Conservation (phyloP, 805 yeast species). For the Yamadazyma olivae region DNA sequence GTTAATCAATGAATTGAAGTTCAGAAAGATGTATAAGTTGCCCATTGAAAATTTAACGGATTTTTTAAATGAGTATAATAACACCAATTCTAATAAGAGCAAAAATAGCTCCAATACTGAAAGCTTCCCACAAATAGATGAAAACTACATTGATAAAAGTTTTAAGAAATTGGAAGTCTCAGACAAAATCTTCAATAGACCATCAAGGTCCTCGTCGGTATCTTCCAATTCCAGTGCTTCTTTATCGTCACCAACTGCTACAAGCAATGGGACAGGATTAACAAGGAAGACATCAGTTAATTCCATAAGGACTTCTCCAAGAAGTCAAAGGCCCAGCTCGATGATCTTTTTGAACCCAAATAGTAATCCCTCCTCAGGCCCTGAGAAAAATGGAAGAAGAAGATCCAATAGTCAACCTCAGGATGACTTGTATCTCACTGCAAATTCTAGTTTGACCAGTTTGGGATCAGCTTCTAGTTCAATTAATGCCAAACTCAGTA, state of each 20-base stretch:
- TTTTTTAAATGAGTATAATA: background rate
- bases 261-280: slow-evolving; percentile 4
- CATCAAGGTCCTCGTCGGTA: slow-evolving; percentile 27
- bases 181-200: slow-evolving; percentile 3
- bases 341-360: slow-evolving; percentile 19
- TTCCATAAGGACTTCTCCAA: slow-evolving; percentile 12
- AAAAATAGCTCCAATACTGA: background rate
- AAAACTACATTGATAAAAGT: slow-evolving; percentile 7
- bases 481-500: background rate
- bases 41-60: slow-evolving; percentile 1
- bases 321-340: slow-evolving; percentile 22
- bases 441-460: background rate
- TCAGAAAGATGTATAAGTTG: slow-evolving; percentile 34
- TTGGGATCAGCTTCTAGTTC: too few species aligned
- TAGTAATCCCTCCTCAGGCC: background rate
- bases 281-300: slow-evolving; percentile 17
- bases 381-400: slow-evolving; percentile 14
- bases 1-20: slow-evolving; percentile 40
- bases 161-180: slow-evolving; percentile 11
- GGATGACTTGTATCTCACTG: background rate
- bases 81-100: background rate
- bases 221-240: slow-evolving; percentile 18
- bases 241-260: too few species aligned
- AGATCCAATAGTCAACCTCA: slow-evolving; percentile 39
- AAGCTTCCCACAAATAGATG: slow-evolving; percentile 11